These are phyloP conservation scores for Chlorella variabilis DNA, from an alignment of 163 green algal species.

Conservation along the genomic window DNA sequence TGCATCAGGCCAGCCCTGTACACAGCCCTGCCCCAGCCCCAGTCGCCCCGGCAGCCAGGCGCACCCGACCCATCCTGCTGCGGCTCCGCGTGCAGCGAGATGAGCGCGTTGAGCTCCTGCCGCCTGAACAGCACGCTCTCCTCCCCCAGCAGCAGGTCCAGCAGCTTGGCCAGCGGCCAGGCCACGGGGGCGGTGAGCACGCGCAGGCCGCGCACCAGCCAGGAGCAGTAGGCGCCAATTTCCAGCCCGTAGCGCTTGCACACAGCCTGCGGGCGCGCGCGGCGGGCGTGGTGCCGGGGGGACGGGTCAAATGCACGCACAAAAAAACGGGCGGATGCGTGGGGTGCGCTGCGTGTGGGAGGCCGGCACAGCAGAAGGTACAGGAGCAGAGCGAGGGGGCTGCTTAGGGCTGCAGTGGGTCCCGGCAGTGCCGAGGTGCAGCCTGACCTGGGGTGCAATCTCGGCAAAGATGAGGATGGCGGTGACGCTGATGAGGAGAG, in stretches of 20 bases:
- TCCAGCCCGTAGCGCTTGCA: slow-evolving; percentile 91
- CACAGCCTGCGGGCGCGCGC: slow-evolving; percentile 87
- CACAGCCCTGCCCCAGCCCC: not conserved
- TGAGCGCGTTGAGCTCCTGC: slow-evolving; percentile 82
- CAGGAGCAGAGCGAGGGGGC: too few species aligned
- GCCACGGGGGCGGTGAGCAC: slow-evolving; percentile 73
- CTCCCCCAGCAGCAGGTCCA: slow-evolving; percentile 88
- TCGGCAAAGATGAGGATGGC: slow-evolving; percentile 94
- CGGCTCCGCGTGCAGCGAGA: slow-evolving; percentile 75
- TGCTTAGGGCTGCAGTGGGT: too few species aligned
- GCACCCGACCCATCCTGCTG: slow-evolving; percentile 36
- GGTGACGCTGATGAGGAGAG: slow-evolving; percentile 83
- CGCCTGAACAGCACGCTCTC: slow-evolving; percentile 59
- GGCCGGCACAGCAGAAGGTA: not conserved
- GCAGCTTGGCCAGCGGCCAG: slow-evolving; percentile 87
- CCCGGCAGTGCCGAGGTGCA: too few species aligned
- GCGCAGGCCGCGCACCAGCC: slow-evolving; percentile 87
- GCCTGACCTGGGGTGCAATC: slow-evolving; percentile 71
- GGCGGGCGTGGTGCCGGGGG: too few species aligned
- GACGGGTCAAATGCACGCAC: too few species aligned
- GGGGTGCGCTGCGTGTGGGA: not conserved
- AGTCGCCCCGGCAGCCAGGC: not conserved
- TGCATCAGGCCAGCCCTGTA: too few species aligned
- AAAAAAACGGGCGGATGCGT: too few species aligned
- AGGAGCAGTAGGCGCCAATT: slow-evolving; percentile 80